Percentiles rank a stretch among this genome's conserved stretches.
Conservation (phyloP, 1,284 basidiomycete genomes). For the Ceratobasidium theobromae region DNA sequence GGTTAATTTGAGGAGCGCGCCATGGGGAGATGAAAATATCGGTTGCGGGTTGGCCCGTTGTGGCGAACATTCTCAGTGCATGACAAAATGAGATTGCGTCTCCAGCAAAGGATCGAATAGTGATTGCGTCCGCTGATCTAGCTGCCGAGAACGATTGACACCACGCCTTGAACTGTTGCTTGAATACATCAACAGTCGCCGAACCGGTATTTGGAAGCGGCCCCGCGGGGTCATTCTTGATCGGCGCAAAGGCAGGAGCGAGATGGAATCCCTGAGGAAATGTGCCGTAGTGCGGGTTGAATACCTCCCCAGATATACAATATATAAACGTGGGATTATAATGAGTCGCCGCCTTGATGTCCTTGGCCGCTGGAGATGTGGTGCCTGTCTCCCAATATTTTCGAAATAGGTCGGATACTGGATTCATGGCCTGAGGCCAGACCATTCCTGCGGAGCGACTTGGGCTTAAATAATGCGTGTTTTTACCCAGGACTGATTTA, state of each 20-base stretch:
- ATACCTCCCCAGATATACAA: not conserved
- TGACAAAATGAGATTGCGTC: slow-evolving; percentile 16
- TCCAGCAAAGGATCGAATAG: slow-evolving; percentile 12
- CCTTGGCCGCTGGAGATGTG: not conserved
- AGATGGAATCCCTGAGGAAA: slow-evolving; percentile 27
- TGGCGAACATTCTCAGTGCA: not conserved
- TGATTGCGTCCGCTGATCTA: not conserved
- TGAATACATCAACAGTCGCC: not conserved
- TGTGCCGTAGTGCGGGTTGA: slow-evolving; percentile 6
- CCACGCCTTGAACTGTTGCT: slow-evolving; percentile 12
- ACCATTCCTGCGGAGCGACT: slow-evolving; percentile 9
- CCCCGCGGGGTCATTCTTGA: not conserved
- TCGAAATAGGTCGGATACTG: not conserved
- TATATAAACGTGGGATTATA: slow-evolving; percentile 17
- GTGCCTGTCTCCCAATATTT: slow-evolving; percentile 16
- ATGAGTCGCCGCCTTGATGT: not conserved
- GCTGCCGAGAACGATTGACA: not conserved
- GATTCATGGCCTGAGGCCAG: not conserved
- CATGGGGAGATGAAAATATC: not conserved
- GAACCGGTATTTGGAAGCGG: no score
- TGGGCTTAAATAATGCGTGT: not conserved
- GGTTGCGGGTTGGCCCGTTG: not conserved
- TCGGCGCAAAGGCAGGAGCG: not conserved
- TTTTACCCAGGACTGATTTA: not conserved
- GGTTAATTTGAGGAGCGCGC: not conserved